These are phyloP conservation scores for Scheffersomyces insectosa DNA, from an alignment of 1,139 yeast genomes.

Conservation along the genomic window DNA sequence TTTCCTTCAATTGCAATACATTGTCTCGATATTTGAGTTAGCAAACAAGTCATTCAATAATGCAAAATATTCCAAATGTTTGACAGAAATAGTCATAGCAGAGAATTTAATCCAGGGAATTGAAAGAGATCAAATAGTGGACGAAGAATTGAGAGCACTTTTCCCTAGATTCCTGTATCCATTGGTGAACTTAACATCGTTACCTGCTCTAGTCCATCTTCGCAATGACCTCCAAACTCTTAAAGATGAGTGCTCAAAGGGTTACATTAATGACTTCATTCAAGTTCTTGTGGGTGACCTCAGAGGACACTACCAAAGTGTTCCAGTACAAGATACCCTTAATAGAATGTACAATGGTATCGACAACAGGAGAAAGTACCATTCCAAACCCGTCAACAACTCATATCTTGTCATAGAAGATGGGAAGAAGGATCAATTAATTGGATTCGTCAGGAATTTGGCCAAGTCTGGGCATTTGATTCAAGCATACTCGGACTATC, in stretches of 20 bases:
- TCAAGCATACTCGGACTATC: constrained; percentile 65
- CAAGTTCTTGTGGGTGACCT: constrained; percentile 61
- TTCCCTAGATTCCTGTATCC: constrained; percentile 52
- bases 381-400: constrained; percentile 17
- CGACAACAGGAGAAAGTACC: constrained; percentile 24
- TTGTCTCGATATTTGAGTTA: constrained; percentile 50
- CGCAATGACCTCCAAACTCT: constrained; percentile 53
- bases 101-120: constrained; percentile 61
- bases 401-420: constrained; percentile 37
- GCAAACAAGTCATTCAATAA: constrained; percentile 51
- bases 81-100: constrained; percentile 56
- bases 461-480: constrained; percentile 64
- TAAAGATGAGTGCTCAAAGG: constrained; percentile 62
- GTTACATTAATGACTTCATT: constrained; percentile 59
- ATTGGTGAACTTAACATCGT: constrained; percentile 48
- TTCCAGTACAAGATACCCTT: constrained; percentile 52
- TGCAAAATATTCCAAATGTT: constrained; percentile 39
- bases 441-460: constrained; percentile 53
- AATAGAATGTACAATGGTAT: constrained; percentile 43
- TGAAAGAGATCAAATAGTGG: constrained; percentile 23
- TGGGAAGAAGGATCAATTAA: constrained; percentile 39
- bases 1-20: constrained; percentile 60
- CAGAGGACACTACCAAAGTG: constrained; percentile 52
- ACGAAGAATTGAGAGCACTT: constrained; percentile 21
- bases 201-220: constrained; percentile 62